Conservation (phyloP, 306 rosid species). For the Pyrus betulifolia region DNA sequence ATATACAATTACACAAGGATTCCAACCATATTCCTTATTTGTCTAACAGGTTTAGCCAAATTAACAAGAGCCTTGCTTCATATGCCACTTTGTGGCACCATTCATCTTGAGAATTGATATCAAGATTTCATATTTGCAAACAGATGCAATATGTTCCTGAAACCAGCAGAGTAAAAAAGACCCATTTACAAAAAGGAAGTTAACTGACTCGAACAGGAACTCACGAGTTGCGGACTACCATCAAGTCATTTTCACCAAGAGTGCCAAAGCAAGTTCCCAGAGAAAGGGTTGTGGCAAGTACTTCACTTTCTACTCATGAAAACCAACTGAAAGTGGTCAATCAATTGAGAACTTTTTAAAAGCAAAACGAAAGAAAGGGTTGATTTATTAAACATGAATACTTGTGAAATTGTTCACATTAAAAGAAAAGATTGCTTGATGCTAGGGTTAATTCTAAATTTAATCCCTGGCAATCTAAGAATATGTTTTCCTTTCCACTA, state of each 20-base stretch:
- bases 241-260: background rate
- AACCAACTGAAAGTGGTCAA: background rate
- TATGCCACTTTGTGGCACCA: no score
- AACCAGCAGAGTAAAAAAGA: background rate
- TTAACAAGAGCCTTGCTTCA: no score
- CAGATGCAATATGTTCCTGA: background rate
- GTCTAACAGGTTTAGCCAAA: background rate
- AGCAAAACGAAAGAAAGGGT: background rate
- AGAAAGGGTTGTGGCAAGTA: background rate
- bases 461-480: background rate
- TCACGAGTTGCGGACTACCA: background rate
- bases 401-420: background rate
- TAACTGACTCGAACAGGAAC: background rate
- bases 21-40: no score
- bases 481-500: background rate
- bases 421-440: background rate
- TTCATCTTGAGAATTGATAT: no score
- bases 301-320: background rate
- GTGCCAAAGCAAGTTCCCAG: background rate
- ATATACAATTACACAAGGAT: no score
- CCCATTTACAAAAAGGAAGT: background rate
- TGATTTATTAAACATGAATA: background rate
- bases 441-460: background rate
- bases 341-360: background rate
- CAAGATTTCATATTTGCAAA: background rate